A percentile compares a stretch with the other conserved stretches of the same genome.
phyloP scores from a whole-genome alignment of 176 grass and related monocot species.

The Lolium rigidum region DNA sequence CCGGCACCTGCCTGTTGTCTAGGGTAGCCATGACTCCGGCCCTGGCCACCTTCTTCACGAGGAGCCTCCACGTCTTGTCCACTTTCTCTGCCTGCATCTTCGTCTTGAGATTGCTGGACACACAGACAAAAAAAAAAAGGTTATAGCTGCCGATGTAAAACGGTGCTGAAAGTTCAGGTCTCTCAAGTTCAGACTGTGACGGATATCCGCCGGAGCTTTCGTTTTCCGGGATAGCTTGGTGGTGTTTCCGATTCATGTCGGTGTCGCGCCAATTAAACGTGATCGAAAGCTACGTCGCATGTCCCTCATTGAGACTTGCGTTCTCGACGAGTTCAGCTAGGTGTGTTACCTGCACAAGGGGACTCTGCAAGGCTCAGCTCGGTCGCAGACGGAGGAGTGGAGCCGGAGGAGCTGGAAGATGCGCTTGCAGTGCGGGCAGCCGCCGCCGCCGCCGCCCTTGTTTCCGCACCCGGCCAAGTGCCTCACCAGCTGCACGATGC shows the following conservation, averaged over 20 bases:
- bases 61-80: constrained; percentile 60
- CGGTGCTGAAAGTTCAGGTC: neutral
- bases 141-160: neutral
- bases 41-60: constrained; percentile 73
- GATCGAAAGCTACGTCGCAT: neutral
- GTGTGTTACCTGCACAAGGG: constrained; percentile 62
- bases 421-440: constrained; percentile 66
- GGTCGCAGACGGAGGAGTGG: constrained; percentile 69
- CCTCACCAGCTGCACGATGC: constrained; percentile 50
- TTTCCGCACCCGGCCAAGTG: constrained; percentile 61
- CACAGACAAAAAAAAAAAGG: neutral
- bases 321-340: neutral
- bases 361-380: constrained; percentile 49
- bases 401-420: constrained; percentile 68
- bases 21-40: constrained; percentile 64
- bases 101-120: constrained; percentile 63
- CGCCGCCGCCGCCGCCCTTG: constrained; percentile 11
- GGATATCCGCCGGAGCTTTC: neutral
- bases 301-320: too few species aligned
- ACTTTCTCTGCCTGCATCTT: constrained; percentile 50
- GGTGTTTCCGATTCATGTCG: constrained; percentile 3
- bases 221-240: neutral
- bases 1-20: constrained; percentile 51
- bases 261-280: neutral
- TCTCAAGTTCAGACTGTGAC: neutral